Base-by-base conservation (phyloP, 1,139 yeast genomes). In the Nakaseomyces nivariensis region DNA sequence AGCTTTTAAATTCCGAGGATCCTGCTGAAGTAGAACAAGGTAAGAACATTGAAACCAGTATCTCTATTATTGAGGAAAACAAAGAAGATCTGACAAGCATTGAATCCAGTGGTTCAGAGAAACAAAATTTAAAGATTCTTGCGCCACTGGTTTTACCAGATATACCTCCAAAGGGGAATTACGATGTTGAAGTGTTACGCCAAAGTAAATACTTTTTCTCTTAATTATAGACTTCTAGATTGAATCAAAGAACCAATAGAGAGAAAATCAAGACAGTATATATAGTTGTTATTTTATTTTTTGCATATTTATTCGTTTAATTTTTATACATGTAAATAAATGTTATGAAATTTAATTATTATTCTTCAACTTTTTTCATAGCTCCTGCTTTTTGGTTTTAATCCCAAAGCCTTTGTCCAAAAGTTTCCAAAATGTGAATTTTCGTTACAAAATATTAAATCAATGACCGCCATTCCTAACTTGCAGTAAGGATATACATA, bases 201-300 rank as follows among this genome's bases (percentile, higher is more conserved):
- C 77, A 82, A 46, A 86, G 96, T 52, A 76, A 76, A 46, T 92
- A 92, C 68, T 92, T 92, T 74, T 92, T 92, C 69, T 69, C 72
- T 29, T 67, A 41, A 26, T 41, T 27, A 41, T 41, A 27, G 55
- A 48, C 4, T 8, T 36, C n/a, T 22, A 37, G 40, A 34, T 6
- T 10, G 4, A 25, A 37, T 17, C 13, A 17, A 6, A 36, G 10
- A 13, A 17, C 4, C 31, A 25, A 38, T 24, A 24, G 22, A 13
- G 9, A 32, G n/a, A 10, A 8, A 24, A 11, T 5, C 9, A 29
- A 1, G 31, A 29, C 9, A 7, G 31, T 32, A n/a, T 25, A 27
- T 40, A 37, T 29, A 13, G 3, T 29, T 37, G 43, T 42, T 37
- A 43, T 32, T 45, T 29, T 43, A 45, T 37, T 46, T 42, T 37